Evolutionary conservation across 257 asterid species (phyloP).

Genomic region (Salvia miltiorrhiza): DNA sequence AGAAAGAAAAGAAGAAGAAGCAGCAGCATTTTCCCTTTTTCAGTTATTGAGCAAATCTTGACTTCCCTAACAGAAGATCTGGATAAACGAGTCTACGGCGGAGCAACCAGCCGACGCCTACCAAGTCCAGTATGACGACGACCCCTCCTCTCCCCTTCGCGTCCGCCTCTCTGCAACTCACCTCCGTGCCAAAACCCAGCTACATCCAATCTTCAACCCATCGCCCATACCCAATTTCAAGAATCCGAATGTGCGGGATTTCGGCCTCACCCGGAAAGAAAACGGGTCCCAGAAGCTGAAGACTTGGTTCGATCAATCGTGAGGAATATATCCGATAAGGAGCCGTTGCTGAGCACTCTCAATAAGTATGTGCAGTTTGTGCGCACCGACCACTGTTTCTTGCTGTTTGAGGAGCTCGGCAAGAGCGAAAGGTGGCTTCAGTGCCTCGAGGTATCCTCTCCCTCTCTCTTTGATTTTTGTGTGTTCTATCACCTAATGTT

Average conservation of each 20-base stretch:
- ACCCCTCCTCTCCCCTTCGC: conserved; percentile 25
- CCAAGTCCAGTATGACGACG: conserved; percentile 21
- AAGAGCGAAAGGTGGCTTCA: conserved; percentile 79
- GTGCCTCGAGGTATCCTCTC: conserved; percentile 76
- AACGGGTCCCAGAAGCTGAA: conserved; percentile 44
- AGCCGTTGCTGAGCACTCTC: conserved; percentile 54
- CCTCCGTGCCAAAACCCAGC: conserved; percentile 18
- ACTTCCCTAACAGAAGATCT: too few relatives aligned
- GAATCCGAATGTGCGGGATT: conserved; percentile 36
- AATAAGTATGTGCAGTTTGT: conserved; percentile 67
- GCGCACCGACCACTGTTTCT: conserved; percentile 82
- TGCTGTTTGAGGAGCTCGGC: conserved; percentile 92
- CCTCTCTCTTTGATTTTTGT: neutral
- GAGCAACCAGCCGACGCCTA: conserved; percentile 12
- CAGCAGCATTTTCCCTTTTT: too few relatives aligned
- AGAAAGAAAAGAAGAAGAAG: too few relatives aligned
- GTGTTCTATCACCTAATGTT: too few relatives aligned
- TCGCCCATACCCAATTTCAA: conserved; percentile 8
- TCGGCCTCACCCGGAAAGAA: conserved; percentile 39
- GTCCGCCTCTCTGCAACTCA: conserved; percentile 24
- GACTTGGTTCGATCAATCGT: conserved; percentile 60
- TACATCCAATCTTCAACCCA: conserved; percentile 16
- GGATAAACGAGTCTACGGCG: conserved; percentile 26
- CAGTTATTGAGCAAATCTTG: too few relatives aligned
- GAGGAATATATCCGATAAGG: conserved; percentile 54